phyloP scores from a whole-genome alignment of 1,139 yeast genomes.

The Blastobotrys niveus region DNA sequence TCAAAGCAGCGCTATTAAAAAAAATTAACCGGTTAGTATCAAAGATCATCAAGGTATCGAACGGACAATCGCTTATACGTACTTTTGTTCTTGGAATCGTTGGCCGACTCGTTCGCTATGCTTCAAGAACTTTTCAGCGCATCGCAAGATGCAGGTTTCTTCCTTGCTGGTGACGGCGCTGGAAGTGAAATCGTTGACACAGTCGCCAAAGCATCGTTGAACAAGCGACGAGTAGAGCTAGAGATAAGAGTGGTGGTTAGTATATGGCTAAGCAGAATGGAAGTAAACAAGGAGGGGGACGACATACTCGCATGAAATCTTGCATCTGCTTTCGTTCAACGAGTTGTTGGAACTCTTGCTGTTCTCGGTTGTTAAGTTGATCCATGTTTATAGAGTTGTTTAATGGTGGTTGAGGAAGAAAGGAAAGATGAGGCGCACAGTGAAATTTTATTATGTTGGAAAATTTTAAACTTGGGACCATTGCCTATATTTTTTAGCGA shows the following conservation, averaged over 20 bases:
- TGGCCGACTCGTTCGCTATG: slow-evolving; percentile 98
- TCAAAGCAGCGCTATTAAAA: slow-evolving; percentile 22
- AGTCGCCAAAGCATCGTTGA: slow-evolving; percentile 93
- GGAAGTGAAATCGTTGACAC: slow-evolving; percentile 97
- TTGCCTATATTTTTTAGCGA: no score
- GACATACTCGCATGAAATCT: slow-evolving; percentile 81
- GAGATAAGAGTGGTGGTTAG: no score
- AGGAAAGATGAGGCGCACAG: no score
- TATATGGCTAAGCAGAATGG: no score
- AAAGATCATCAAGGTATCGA: slow-evolving; percentile 9
- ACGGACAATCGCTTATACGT: slow-evolving; percentile 4
- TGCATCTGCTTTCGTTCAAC: slow-evolving; percentile 98
- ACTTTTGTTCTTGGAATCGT: slow-evolving; percentile 95
- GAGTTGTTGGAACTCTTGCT: slow-evolving; percentile 90
- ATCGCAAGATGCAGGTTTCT: slow-evolving; percentile 75
- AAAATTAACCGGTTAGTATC: background rate
- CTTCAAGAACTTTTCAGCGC: slow-evolving; percentile 96
- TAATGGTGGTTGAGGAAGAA: no score
- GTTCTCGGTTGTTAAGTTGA: slow-evolving; percentile 71
- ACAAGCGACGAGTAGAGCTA: slow-evolving; percentile 81
- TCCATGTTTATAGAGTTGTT: slow-evolving; percentile 33
- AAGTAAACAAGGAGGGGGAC: background rate
- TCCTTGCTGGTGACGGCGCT: slow-evolving; percentile 80
- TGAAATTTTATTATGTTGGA: no score
- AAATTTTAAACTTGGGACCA: no score